Evolutionary conservation across 805 yeast species (phyloP).

Genomic region (Candida sonorensis): DNA sequence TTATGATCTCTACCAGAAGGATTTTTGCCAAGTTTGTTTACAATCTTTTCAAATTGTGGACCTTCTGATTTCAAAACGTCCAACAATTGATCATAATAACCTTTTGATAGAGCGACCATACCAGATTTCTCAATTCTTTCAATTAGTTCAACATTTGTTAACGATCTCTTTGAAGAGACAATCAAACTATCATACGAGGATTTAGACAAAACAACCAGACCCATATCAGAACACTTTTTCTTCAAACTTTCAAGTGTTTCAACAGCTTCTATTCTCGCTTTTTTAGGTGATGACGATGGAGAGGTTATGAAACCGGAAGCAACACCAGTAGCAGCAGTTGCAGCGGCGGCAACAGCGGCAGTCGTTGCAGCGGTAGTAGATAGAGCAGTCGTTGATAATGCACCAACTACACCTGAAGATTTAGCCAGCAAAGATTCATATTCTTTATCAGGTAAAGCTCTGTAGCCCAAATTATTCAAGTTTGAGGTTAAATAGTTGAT

Average conservation of each 20-base stretch:
- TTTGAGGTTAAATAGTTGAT: constrained; percentile 19
- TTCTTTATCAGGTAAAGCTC: constrained; percentile 15
- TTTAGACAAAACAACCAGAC: constrained; percentile 20
- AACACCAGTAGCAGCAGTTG: constrained; percentile 1
- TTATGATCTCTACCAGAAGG: constrained; percentile 16
- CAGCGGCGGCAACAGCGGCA: constrained; percentile 1
- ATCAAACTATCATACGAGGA: constrained; percentile 21
- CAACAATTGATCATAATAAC: constrained; percentile 15
- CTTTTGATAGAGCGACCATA: constrained; percentile 14
- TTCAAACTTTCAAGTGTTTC: constrained; percentile 20
- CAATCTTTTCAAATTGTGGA: constrained; percentile 9
- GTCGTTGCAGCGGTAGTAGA: too few relatives aligned
- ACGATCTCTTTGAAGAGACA: constrained; percentile 21
- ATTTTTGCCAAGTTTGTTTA: constrained; percentile 5
- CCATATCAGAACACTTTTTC: constrained; percentile 19
- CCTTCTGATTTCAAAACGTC: constrained; percentile 14
- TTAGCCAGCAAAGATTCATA: constrained; percentile 12
- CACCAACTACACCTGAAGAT: constrained; percentile 1
- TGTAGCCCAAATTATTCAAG: constrained; percentile 20
- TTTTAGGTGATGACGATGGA: constrained; percentile 11
- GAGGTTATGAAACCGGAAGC: too few relatives aligned
- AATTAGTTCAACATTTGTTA: constrained; percentile 19
- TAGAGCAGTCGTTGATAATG: constrained; percentile 1
- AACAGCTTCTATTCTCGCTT: constrained; percentile 8
- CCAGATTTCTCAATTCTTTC: constrained; percentile 22